Percentiles rank a stretch among this genome's conserved stretches.
phyloP scores from a whole-genome alignment of 163 green algal genomes.

The Chlamydomonas reinhardtii region DNA sequence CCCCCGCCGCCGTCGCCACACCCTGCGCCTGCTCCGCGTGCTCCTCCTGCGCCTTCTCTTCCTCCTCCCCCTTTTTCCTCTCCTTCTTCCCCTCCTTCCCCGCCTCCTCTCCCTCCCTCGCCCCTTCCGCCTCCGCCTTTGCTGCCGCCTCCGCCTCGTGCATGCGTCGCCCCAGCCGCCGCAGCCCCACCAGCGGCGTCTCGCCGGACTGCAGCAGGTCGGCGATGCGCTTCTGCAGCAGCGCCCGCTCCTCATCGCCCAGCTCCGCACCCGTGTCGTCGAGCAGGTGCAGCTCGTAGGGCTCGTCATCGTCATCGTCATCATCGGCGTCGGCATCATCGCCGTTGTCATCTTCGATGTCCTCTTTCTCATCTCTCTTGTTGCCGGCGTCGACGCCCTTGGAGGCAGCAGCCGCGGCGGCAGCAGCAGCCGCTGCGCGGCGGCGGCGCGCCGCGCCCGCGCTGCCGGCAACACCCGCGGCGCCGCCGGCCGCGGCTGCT shows the following conservation, averaged over 20 bases:
- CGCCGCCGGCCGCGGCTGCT: not conserved
- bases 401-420: not conserved
- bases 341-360: not conserved
- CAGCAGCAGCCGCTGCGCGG: not conserved
- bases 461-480: not conserved
- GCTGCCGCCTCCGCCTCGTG: not conserved
- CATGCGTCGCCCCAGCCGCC: conserved; percentile 32
- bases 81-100: not conserved
- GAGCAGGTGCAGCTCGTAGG: conserved; percentile 25
- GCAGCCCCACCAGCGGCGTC: conserved; percentile 34
- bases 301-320: not conserved
- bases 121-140: not conserved
- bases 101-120: not conserved
- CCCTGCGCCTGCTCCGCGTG: too few species aligned
- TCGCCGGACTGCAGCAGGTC: conserved; percentile 33
- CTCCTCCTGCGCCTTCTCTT: not conserved
- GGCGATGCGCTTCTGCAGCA: conserved; percentile 26
- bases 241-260: conserved; percentile 31
- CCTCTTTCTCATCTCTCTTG: not conserved
- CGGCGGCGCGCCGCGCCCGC: not conserved
- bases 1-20: not conserved
- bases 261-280: conserved; percentile 23
- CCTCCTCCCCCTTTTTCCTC: not conserved
- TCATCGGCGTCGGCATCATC: conserved; percentile 2
- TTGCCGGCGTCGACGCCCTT: not conserved